These are phyloP conservation scores for Copromyces sp. DNA, from an alignment of 495 filamentous ascomycete species.

Conservation along the genomic window DNA sequence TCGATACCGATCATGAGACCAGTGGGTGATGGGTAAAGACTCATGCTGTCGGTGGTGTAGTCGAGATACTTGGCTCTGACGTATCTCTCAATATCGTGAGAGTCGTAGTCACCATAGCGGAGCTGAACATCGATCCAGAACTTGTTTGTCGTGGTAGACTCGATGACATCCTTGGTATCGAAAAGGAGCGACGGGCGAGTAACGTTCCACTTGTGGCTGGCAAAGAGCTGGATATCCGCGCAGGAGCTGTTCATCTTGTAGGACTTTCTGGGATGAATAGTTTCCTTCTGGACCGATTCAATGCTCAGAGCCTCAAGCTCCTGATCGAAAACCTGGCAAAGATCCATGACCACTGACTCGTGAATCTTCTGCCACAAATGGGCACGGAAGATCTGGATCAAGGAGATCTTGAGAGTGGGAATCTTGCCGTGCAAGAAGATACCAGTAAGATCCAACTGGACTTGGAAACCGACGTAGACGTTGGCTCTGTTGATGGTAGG, in stretches of 20 bases:
- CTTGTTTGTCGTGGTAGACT: conserved; percentile 93
- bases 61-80: conserved; percentile 97
- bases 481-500: conserved; percentile 72
- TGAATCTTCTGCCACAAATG: conserved; percentile 99
- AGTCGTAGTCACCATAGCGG: conserved; percentile 97
- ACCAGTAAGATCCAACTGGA: conserved; percentile 95
- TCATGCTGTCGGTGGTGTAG: conserved; percentile 98
- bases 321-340: conserved; percentile 99
- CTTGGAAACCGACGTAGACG: conserved; percentile 94
- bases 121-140: conserved; percentile 99
- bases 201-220: conserved; percentile 98
- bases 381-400: conserved; percentile 99
- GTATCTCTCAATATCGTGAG: conserved; percentile 97
- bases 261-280: conserved; percentile 97
- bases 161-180: conserved; percentile 94
- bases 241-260: conserved; percentile 99
- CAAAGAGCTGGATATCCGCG: conserved; percentile 95
- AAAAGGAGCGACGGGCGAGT: conserved; percentile 86
- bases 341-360: conserved; percentile 97
- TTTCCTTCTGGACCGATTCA: conserved; percentile 98
- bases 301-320: conserved; percentile 94
- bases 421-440: conserved; percentile 99
- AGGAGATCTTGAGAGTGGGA: conserved; percentile 92
- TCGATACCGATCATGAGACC: conserved; percentile 98
- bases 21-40: conserved; percentile 95